Conservation (phyloP, 2,329 filamentous ascomycete genomes). For the Colletotrichum falcatum region DNA sequence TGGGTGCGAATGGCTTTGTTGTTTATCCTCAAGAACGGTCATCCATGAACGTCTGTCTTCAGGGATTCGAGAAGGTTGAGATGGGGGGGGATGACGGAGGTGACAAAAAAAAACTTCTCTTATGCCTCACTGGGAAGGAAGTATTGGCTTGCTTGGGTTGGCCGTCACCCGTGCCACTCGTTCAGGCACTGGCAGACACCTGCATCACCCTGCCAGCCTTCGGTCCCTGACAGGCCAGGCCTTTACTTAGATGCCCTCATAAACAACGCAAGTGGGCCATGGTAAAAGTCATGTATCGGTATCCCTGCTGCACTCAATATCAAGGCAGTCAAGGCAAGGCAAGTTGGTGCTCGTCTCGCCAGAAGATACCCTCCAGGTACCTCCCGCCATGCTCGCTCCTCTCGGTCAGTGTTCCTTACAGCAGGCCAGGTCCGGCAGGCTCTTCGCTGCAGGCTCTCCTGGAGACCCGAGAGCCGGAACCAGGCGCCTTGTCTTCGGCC, state of each 20-base stretch:
- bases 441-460: neutral
- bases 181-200: slow-evolving; percentile 3
- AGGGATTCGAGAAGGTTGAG: neutral
- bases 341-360: neutral
- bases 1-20: slow-evolving; percentile 25
- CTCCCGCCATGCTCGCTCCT: neutral
- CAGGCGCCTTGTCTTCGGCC: neutral
- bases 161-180: too few relatives aligned
- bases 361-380: slow-evolving; percentile 19
- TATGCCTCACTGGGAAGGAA: slow-evolving; percentile 10
- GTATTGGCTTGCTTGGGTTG: slow-evolving; percentile 1
- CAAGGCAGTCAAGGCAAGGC: too few relatives aligned
- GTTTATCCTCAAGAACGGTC: slow-evolving; percentile 9
- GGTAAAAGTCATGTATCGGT: slow-evolving; percentile 32
- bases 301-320: slow-evolving; percentile 4
- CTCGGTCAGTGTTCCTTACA: slow-evolving; percentile 7
- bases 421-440: neutral
- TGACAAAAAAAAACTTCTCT: neutral
- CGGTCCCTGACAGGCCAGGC: neutral
- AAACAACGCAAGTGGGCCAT: slow-evolving; percentile 15
- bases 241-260: slow-evolving; percentile 9
- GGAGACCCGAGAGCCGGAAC: neutral
- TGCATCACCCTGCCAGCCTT: neutral
- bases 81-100: too few relatives aligned
- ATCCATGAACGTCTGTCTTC: slow-evolving; percentile 28